Base-by-base conservation (phyloP, 768 basidiomycete species). In the Agaricus sinodeliciosus region DNA sequence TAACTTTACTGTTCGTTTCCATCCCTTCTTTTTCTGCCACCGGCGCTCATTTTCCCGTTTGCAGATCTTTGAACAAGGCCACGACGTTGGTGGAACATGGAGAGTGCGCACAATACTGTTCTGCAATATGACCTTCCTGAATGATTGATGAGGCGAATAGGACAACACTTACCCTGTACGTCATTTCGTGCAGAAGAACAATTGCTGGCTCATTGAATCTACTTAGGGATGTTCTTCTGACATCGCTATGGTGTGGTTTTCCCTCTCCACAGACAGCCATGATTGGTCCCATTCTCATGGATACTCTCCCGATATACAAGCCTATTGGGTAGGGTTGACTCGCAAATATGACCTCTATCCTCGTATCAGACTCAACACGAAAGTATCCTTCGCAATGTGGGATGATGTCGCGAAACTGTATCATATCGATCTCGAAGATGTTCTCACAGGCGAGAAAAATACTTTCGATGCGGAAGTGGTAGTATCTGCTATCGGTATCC, bases 51-150 rank as follows among this genome's bases (percentile, higher is more conserved):
- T n/a, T 44, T 19, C 13, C 25, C 1, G 19, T 9, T 55, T 11
- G 11, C 11, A 79, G 79, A 73, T 80, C 16, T 75, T 70, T 28
- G 78, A 80, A 57, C 73, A 75, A 49, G 71, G 60, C 4, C 45
- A 48, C 3, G 71, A 72, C 35, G 67, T 79, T 15, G 79, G 79
- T 9, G 77, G 78, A 35, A 76, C 76, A 27, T 80, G 79, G 78
- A 67, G 76, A 55, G 78, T 80, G 51, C 56, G 76, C 66, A 13
- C 25, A 12, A 15, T 13, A 43, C 22, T 34, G 9, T 46, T 37
- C 22, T 37, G 39, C 13, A n/a, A n/a, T 35, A 13, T 22, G 35
- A 47, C 8, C 35, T 36, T 26, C 31, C 39, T 37, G 28, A 19
- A 45, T 40, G 4, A 25, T 34, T 43, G 7, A 2, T 11, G 11